Conservation (phyloP, 1,139 yeast species). For the Starmera stellimalicola region DNA sequence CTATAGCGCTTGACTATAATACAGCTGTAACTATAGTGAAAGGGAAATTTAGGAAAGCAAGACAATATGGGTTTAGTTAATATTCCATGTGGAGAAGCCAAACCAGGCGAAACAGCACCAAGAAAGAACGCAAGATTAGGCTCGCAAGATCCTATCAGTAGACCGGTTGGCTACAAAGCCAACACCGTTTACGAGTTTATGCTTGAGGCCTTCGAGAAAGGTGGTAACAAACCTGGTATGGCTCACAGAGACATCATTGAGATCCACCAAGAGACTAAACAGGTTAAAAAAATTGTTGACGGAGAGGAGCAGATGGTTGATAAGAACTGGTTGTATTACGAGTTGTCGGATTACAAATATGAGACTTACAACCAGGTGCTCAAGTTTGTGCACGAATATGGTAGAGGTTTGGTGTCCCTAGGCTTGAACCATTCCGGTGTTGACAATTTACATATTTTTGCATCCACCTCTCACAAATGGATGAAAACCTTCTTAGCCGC, state of each 20-base stretch:
- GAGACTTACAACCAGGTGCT: conserved; percentile 53
- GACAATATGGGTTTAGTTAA: conserved; percentile 23
- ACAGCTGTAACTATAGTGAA: too few relatives aligned
- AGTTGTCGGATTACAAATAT: conserved; percentile 63
- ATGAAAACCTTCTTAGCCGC: conserved; percentile 79
- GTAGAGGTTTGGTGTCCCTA: conserved; percentile 64
- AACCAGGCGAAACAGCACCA: conserved; percentile 85
- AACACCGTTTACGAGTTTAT: conserved; percentile 64
- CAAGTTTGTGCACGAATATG: conserved; percentile 41
- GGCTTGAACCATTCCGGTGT: conserved; percentile 62
- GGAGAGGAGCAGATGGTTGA: conserved; percentile 66
- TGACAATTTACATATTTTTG: conserved; percentile 73
- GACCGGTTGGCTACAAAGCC: conserved; percentile 52
- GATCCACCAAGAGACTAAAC: conserved; percentile 66
- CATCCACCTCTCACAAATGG: conserved; percentile 82
- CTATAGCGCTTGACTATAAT: too few relatives aligned
- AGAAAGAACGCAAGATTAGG: conserved; percentile 63
- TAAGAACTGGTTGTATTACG: conserved; percentile 84
- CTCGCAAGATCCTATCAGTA: conserved; percentile 36
- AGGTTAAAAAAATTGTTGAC: conserved; percentile 64
- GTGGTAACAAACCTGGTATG: conserved; percentile 49
- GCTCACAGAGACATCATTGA: conserved; percentile 76
- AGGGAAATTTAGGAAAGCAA: too few relatives aligned
- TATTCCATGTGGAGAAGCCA: conserved; percentile 75
- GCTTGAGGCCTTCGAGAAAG: conserved; percentile 51